phyloP scores from a whole-genome alignment of 306 rosid species.

The Vachellia pachyceras region DNA sequence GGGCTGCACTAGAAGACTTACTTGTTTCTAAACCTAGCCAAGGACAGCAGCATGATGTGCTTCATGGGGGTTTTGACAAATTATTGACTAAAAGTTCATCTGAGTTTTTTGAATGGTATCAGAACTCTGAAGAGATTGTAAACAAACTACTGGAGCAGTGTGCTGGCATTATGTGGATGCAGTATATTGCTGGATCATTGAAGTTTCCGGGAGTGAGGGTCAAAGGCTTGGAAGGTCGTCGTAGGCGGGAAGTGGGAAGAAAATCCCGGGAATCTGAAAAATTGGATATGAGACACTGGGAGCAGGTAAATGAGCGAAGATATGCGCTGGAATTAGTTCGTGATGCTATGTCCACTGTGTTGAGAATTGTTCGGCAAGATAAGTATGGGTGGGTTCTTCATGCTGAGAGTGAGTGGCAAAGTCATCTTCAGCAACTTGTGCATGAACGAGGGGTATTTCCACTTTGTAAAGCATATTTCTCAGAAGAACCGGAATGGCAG shows the following conservation, averaged over 20 bases:
- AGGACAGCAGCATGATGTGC: slow-evolving; percentile 81
- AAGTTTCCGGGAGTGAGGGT: slow-evolving; percentile 98
- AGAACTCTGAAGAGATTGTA: slow-evolving; percentile 66
- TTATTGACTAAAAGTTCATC: slow-evolving; percentile 77
- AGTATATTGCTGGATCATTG: slow-evolving; percentile 86
- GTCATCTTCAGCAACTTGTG: slow-evolving; percentile 93
- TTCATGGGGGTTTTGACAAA: slow-evolving; percentile 95
- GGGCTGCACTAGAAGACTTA: slow-evolving; percentile 87
- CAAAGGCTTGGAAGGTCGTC: slow-evolving; percentile 95
- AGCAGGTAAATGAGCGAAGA: slow-evolving; percentile 91
- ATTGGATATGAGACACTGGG: slow-evolving; percentile 90
- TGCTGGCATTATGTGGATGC: slow-evolving; percentile 97
- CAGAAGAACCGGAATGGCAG: slow-evolving; percentile 85
- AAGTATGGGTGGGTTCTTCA: slow-evolving; percentile 99
- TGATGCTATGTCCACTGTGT: slow-evolving; percentile 92
- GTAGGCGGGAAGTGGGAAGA: slow-evolving; percentile 90
- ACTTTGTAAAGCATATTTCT: slow-evolving; percentile 57
- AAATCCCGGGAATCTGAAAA: slow-evolving; percentile 83
- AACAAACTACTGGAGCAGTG: slow-evolving; percentile 89
- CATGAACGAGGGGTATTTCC: slow-evolving; percentile 97
- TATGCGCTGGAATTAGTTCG: slow-evolving; percentile 96
- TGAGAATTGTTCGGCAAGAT: slow-evolving; percentile 98
- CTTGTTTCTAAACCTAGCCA: slow-evolving; percentile 90
- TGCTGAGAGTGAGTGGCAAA: slow-evolving; percentile 99
- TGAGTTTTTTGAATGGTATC: slow-evolving; percentile 89